phyloP scores from a whole-genome alignment of 1,284 basidiomycete genomes.

The Vanrija sp. region DNA sequence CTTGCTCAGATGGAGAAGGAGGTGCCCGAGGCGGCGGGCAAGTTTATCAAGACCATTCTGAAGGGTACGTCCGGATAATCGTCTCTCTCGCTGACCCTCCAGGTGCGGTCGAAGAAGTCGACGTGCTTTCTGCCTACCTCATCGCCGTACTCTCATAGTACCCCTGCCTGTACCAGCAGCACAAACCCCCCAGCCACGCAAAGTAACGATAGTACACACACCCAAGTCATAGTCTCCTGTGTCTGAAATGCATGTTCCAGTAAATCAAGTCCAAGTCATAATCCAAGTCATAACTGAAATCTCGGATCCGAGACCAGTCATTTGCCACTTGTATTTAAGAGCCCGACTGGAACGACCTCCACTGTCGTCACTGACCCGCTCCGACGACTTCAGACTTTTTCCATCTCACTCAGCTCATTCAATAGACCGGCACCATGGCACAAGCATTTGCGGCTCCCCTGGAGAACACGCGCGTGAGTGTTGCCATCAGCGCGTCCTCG shows the following conservation, averaged over 20 bases:
- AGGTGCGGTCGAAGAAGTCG: slow-evolving; percentile 49
- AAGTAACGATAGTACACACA: too few species aligned
- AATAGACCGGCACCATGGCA: slow-evolving; percentile 19
- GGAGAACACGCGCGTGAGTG: slow-evolving; percentile 42
- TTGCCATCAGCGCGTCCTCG: neutral
- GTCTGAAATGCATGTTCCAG: neutral
- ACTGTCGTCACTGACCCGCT: neutral
- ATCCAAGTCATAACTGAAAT: neutral
- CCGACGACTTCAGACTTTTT: neutral
- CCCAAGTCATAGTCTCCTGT: neutral
- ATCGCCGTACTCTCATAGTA: slow-evolving; percentile 42
- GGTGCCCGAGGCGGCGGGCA: slow-evolving; percentile 61
- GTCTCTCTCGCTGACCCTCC: neutral
- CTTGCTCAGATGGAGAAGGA: slow-evolving; percentile 63
- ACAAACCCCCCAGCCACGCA: too few species aligned
- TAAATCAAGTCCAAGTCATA: neutral
- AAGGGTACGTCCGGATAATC: slow-evolving; percentile 61
- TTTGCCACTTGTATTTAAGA: neutral
- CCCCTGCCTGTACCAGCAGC: too few species aligned
- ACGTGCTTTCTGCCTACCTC: slow-evolving; percentile 44
- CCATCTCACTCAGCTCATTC: neutral
- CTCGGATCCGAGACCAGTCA: slow-evolving; percentile 7
- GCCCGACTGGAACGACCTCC: neutral
- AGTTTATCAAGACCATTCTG: slow-evolving; percentile 68
- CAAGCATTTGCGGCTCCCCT: slow-evolving; percentile 43